Evolutionary conservation across 169 alveolate genomes (phyloP), one percentile per base, ranked within the genome.

Genomic region (Sarcocystis neurona): DNA sequence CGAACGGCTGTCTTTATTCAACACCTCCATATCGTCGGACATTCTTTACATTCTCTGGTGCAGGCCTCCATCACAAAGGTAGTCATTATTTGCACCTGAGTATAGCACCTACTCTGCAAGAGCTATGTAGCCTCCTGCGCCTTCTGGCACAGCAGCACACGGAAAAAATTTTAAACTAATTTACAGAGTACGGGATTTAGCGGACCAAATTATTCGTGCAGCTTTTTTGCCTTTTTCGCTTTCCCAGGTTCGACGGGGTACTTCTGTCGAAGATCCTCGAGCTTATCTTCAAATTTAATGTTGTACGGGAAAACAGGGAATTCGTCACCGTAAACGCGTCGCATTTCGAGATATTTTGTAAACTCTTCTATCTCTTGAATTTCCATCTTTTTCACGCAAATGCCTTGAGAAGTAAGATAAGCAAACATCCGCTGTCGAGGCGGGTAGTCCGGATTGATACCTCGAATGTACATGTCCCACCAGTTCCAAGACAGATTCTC

Each of bases 271-370:
- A 95, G 89, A 68, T 94, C 94, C 53, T 82, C 85, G 66, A 95
- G 90, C 86, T 95, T 95, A 50, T 95, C 95, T 60, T 95, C 97
- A 66, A 95, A 84, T 27, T 95, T 94, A 46, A 95, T 79, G 87
- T 93, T 96, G 89, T 95, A 93, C 50, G 97, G 97, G 90, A 95
- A 94, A 12, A 87, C 82, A 0, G 97, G 97, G 88, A 90, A 95
- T 44, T 75, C 87, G n/a, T 80, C 85, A 8, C 96, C 96, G 91
- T 95, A 93, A 30, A 92, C 68, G 78, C 89, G 86, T 32, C 97
- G 86, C 96, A 93, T 94, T 72, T 80, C 93, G 44, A 95, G 18
- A 97, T 97, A 95, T 50, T 92, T 89, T 43, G 97, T 95, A 70
- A 94, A 91, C 48, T 94, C 95, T 78, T 95, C 97, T 44, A 95